Percentiles rank a stretch among this genome's conserved stretches.
Conservation (phyloP, 2,329 filamentous ascomycete genomes). For the Talaromyces albobiverticillius region DNA sequence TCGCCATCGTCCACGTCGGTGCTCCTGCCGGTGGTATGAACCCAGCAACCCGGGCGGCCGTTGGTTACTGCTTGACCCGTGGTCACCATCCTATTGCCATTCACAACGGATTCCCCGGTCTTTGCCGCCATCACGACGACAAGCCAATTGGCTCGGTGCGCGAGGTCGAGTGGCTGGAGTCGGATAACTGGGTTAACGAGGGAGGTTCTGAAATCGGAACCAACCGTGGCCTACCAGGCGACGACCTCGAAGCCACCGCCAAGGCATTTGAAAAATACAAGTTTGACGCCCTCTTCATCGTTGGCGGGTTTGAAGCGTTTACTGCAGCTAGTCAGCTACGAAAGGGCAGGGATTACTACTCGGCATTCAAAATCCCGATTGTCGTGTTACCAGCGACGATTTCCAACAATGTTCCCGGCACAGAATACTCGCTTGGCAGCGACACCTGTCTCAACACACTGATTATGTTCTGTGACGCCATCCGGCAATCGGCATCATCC, state of each 20-base stretch:
- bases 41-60: conserved; percentile 86
- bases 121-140: conserved; percentile 86
- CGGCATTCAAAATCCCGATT: conserved; percentile 89
- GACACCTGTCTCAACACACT: conserved; percentile 96
- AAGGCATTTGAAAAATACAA: conserved; percentile 80
- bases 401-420: conserved; percentile 96
- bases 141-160: conserved; percentile 78
- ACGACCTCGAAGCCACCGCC: conserved; percentile 81
- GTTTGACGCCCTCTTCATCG: conserved; percentile 86
- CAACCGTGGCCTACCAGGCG: conserved; percentile 85
- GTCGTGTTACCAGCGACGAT: conserved; percentile 91
- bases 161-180: conserved; percentile 86
- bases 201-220: conserved; percentile 98
- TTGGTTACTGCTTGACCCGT: conserved; percentile 85
- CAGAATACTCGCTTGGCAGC: conserved; percentile 93
- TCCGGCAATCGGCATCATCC: conserved; percentile 93
- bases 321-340: conserved; percentile 86
- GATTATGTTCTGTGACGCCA: conserved; percentile 93
- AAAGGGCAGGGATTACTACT: conserved; percentile 72
- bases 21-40: conserved; percentile 98
- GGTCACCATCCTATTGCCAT: conserved; percentile 93
- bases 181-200: conserved; percentile 92
- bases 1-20: conserved; percentile 95
- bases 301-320: conserved; percentile 96
- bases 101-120: conserved; percentile 93